Evolutionary conservation across 495 filamentous ascomycete species (phyloP), one percentile per base, ranked within the genome.

Genomic region (Daldinia vernicosa): DNA sequence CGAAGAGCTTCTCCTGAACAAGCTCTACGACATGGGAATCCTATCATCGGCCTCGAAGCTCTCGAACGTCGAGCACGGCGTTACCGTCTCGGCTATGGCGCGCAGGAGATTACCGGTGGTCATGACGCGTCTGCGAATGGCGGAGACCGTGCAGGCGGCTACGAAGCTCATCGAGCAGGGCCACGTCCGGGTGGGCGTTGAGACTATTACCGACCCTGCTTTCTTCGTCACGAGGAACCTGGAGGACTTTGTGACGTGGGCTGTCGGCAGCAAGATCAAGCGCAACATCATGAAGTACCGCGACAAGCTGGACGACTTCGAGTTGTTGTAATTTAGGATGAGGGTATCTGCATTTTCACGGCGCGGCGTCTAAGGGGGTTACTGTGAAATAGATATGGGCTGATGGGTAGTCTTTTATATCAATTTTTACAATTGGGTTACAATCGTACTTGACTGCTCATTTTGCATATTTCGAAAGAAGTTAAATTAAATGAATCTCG

Each of bases 171-270:
- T 99, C 63, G 95, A 98, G 80, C 94, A 98, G 72, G 95, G 95
- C 2, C 96, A 99, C 81, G 93, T 99, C 1, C 86, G 95, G 28
- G 94, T 98, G 4, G 96, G 95, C 4, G 91, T 92, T 0, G 94
- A 99, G 71, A 91, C 95, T 24, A 87, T 98, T 24, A 95, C 89
- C 15, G 95, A 99, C 79, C 89, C 94, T 9, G 90, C 90, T 0
- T 93, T 88, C 72, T 80, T 93, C 55, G 90, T 94, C 15, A 91
- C 89, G 32, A 81, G 91, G 66, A 93, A 89, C 72, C 91, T 97
- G 89, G 95, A 98, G 82, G 95, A 99, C 80, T 98, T 95, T 65
- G 91, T 99, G 26, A 98, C 95, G 4, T 99, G 95, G 95, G 92
- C 95, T 30, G 93, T 96, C 71, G 91, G 91, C 57, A 94, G 91